A percentile compares a stretch with the other conserved stretches of the same genome.
Conservation (phyloP, 2,329 filamentous ascomycete species). For the Emmonsia crescens region DNA sequence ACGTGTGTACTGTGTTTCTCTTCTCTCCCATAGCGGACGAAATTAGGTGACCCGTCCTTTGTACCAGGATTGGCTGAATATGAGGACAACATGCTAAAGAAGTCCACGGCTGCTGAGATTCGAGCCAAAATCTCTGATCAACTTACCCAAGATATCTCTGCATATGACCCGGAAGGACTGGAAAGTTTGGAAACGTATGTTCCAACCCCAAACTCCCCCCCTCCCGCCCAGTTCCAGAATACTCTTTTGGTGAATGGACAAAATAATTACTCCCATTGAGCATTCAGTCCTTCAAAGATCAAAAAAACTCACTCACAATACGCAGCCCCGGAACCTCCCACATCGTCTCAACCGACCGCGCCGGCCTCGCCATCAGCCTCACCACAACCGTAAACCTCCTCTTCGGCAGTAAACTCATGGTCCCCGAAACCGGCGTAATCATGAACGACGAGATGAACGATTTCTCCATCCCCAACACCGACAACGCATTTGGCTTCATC, state of each 20-base stretch:
- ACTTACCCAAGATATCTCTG: constrained; percentile 57
- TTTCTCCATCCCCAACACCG: constrained; percentile 69
- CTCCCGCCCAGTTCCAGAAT: background rate
- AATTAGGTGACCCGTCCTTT: constrained; percentile 73
- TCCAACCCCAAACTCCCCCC: background rate
- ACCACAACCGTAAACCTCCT: constrained; percentile 84
- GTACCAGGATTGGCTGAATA: constrained; percentile 52
- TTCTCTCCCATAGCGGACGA: constrained; percentile 44
- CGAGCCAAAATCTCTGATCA: constrained; percentile 60
- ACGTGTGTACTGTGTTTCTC: background rate
- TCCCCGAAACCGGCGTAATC: constrained; percentile 72
- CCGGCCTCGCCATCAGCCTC: constrained; percentile 65
- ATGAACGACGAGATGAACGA: constrained; percentile 60
- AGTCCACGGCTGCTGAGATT: constrained; percentile 48
- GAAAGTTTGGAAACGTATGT: constrained; percentile 52
- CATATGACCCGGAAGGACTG: constrained; percentile 60
- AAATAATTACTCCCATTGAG: background rate
- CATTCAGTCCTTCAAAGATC: background rate
- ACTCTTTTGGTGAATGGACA: background rate
- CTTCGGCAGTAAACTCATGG: constrained; percentile 69
- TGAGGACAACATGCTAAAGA: constrained; percentile 57
- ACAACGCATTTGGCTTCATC: constrained; percentile 76
- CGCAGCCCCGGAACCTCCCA: constrained; percentile 42
- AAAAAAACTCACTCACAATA: background rate
- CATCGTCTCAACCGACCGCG: constrained; percentile 54